Evolutionary conservation across 495 filamentous ascomycete species (phyloP), one percentile per base, ranked within the genome.

Genomic region (Entonaema liquescens): DNA sequence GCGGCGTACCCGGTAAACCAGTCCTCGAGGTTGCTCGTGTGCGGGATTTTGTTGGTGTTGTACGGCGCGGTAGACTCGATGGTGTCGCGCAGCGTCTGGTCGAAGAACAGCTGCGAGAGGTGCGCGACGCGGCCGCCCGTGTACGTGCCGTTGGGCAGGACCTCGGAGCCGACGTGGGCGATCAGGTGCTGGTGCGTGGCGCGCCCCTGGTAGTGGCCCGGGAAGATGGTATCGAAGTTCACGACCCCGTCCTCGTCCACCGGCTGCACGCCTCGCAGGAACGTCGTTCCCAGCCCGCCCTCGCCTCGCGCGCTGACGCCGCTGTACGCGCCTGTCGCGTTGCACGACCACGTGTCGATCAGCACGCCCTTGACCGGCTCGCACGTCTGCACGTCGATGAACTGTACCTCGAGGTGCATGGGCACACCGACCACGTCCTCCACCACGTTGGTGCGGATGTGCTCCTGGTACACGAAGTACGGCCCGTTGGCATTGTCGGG

Each of bases 181-280:
- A 83, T 74, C 25, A 89, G 71, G 68, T 90, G 88, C 42, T 84
- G 83, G 75, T 89, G 88, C 3, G 80, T 87, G 3, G 87, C 83
- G n/a, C 88, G 85, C 1, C 85, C 86, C 1, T 80, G 73, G 71
- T 90, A 90, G 76, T 88, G 85, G 23, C 88, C 87, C 0, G 87
- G 87, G 79, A 89, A 88, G 65, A 86, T 83, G 12, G 84, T 86
- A 62, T 85, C 81, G 71, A 89, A 87, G 50, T 71, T 78, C 3
- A 83, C 86, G 5, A 89, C 82, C n/a, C 88, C 87, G 55, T 89
- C 83, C 3, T 72, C 55, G 67, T 89, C 79, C 28, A 82, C 83
- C n/a, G 68, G 62, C 62, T 84, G 82, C 29, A 87, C 77, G 33
- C 86, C 87, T 29, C 87, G 84, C 11, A 86, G 74, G 71, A 79